Conservation (phyloP, 805 yeast species). For the Schizosaccharomyces japonicus region DNA sequence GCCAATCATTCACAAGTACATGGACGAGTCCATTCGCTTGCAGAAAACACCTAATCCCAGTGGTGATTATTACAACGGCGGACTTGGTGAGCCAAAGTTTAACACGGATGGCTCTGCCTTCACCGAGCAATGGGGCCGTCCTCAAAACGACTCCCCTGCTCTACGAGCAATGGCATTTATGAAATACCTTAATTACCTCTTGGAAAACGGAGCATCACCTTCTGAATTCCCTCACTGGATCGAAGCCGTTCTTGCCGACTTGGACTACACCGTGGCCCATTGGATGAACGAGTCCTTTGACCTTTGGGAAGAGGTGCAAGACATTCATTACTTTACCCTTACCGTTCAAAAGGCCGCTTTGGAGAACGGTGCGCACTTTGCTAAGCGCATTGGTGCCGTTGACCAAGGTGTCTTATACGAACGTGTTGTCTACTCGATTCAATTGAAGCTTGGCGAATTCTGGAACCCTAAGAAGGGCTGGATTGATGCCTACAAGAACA, state of each 20-base stretch:
- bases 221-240: neutral
- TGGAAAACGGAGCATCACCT: slow-evolving; percentile 14
- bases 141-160: slow-evolving; percentile 90
- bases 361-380: slow-evolving; percentile 25
- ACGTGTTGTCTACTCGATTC: slow-evolving; percentile 7
- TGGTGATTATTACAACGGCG: slow-evolving; percentile 29
- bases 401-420: slow-evolving; percentile 10
- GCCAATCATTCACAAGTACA: slow-evolving; percentile 30
- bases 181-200: slow-evolving; percentile 27
- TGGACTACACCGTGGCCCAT: slow-evolving; percentile 31
- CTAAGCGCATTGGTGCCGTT: slow-evolving; percentile 14
- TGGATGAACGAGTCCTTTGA: slow-evolving; percentile 61
- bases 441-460: slow-evolving; percentile 8
- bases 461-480: slow-evolving; percentile 21
- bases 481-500: slow-evolving; percentile 32
- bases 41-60: slow-evolving; percentile 50
- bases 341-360: slow-evolving; percentile 52
- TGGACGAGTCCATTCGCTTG: slow-evolving; percentile 30
- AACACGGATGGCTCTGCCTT: slow-evolving; percentile 41
- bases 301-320: slow-evolving; percentile 72
- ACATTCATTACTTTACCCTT: slow-evolving; percentile 58
- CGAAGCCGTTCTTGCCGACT: slow-evolving; percentile 41
- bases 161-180: slow-evolving; percentile 44
- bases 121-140: slow-evolving; percentile 64
- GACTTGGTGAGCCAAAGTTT: slow-evolving; percentile 83